Base-by-base conservation (phyloP, 2,329 filamentous ascomycete genomes). In the Alternaria infectoria region DNA sequence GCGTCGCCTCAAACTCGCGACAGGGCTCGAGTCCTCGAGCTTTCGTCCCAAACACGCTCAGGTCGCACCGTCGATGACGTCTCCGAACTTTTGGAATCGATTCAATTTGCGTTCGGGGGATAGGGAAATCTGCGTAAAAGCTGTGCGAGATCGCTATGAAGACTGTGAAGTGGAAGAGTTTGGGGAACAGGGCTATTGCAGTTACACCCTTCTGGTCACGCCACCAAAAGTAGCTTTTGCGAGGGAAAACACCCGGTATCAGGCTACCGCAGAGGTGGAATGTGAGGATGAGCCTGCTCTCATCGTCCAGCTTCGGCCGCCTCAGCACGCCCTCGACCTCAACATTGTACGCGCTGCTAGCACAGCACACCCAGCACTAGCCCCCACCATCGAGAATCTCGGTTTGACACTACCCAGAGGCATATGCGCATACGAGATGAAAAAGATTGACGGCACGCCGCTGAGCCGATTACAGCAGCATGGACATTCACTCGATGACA, bases 281-380 rank as follows among this genome's bases (percentile, higher is more conserved):
- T 5, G 26, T 5, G 23, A n/a, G 15, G 44, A 40, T 57, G 43
- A 4, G n/a, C 17, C n/a, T 25, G 11, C 46, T 8, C 23, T 60
- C 11, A 69, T 79, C 7, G 54, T 77, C 7, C 77, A 79, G 54
- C 43, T 79, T n/a, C 71, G 77, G 4, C 71, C 76, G 7, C 7
- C 54, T 7, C 67, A 65, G 50, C 69, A 77, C 59, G 57, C 65
- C 0, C 64, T 77, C 5, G 67, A 76, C 46, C 47, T 75, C n/a
- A 8, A 56, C 8, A 67, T 75, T 12, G 47, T 64, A 4, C 46
- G 32, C 4, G 65, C 63, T 15, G 78, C 78, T 5, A 66, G 52
- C 43, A 40, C 17, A 0, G 64, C 59, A 1, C 78, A 79, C 51
- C 57, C 69, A 1, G n/a, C 17, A 4, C 59, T 72, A 17, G 75